Percentiles rank a stretch among this genome's conserved stretches.
These are phyloP conservation scores for Leccinellum albellum DNA, from an alignment of 768 basidiomycete genomes.

Conservation along the genomic window DNA sequence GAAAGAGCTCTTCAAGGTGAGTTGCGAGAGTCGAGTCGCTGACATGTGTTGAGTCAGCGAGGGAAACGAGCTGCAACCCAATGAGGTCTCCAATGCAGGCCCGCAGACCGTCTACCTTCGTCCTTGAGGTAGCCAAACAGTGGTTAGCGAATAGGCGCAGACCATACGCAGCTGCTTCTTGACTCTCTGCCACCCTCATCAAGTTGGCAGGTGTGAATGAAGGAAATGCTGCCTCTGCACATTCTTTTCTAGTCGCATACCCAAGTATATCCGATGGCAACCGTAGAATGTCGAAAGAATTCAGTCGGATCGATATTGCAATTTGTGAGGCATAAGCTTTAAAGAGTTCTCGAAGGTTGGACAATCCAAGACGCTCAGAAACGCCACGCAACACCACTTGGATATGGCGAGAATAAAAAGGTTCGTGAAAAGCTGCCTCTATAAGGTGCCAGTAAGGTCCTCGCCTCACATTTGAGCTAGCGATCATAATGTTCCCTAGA, in stretches of 20 bases:
- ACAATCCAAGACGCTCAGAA: constrained; percentile 64
- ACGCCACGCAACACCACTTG: constrained; percentile 57
- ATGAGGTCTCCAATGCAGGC: constrained; percentile 70
- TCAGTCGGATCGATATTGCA: constrained; percentile 58
- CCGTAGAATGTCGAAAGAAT: constrained; percentile 47
- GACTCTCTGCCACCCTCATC: constrained; percentile 35
- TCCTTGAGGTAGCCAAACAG: constrained; percentile 56
- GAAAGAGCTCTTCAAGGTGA: constrained; percentile 36
- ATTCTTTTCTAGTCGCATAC: constrained; percentile 61
- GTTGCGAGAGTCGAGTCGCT: constrained; percentile 18
- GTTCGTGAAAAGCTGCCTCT: constrained; percentile 50
- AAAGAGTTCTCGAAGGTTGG: constrained; percentile 60
- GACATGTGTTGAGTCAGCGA: constrained; percentile 34
- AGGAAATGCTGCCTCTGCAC: constrained; percentile 62
- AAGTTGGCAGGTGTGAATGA: constrained; percentile 68
- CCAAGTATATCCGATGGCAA: constrained; percentile 76
- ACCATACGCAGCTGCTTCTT: constrained; percentile 34
- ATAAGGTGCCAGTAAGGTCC: constrained; percentile 87
- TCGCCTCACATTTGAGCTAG: constrained; percentile 70
- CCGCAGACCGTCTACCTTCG: constrained; percentile 46
- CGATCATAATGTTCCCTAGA: constrained; percentile 75
- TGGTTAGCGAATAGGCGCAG: constrained; percentile 52
- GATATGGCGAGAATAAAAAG: constrained; percentile 31
- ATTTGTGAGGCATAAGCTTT: constrained; percentile 75
- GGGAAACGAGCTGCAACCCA: constrained; percentile 53